A percentile compares a stretch with the other conserved stretches of the same genome.
Conservation (phyloP, 1,284 basidiomycete genomes). For the Erythrobasidium hasegawianum region DNA sequence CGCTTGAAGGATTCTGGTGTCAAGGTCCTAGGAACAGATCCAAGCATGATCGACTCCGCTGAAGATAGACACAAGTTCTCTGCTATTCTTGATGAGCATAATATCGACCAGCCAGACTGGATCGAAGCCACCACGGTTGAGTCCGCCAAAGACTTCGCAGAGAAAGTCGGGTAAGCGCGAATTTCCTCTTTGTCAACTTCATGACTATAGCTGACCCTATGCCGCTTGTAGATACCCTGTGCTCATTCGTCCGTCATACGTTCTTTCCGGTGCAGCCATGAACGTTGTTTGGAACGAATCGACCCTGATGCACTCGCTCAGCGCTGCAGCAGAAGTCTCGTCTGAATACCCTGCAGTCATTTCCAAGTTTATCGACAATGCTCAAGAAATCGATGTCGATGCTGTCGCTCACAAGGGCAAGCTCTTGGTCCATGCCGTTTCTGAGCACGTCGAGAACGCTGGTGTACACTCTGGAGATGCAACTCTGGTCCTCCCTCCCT, state of each 20-base stretch:
- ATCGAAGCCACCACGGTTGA: conserved; percentile 82
- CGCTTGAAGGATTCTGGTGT: conserved; percentile 85
- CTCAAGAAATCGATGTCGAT: conserved; percentile 97
- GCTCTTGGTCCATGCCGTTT: conserved; percentile 92
- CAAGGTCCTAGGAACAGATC: conserved; percentile 93
- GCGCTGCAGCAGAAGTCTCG: conserved; percentile 90
- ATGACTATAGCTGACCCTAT: background rate
- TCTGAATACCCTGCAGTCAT: conserved; percentile 96
- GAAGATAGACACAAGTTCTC: conserved; percentile 99
- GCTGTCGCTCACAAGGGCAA: conserved; percentile 92
- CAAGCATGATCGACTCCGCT: conserved; percentile 89
- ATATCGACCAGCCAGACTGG: conserved; percentile 97
- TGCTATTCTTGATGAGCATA: conserved; percentile 85
- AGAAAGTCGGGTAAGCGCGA: conserved; percentile 60
- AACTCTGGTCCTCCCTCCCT: conserved; percentile 94
- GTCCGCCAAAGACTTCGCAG: conserved; percentile 86
- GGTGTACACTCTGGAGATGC: conserved; percentile 99
- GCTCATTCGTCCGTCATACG: conserved; percentile 93
- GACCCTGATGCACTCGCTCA: conserved; percentile 83
- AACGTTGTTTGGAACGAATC: conserved; percentile 95
- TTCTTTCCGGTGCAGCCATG: conserved; percentile 98
- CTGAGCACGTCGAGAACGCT: conserved; percentile 98
- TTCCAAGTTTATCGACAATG: conserved; percentile 96
- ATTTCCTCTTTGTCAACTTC: background rate
- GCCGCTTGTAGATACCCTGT: conserved; percentile 74